Evolutionary conservation across 2,329 filamentous ascomycete species (phyloP), one percentile per base, ranked within the genome.

Genomic region (Fusarium lateritium): DNA sequence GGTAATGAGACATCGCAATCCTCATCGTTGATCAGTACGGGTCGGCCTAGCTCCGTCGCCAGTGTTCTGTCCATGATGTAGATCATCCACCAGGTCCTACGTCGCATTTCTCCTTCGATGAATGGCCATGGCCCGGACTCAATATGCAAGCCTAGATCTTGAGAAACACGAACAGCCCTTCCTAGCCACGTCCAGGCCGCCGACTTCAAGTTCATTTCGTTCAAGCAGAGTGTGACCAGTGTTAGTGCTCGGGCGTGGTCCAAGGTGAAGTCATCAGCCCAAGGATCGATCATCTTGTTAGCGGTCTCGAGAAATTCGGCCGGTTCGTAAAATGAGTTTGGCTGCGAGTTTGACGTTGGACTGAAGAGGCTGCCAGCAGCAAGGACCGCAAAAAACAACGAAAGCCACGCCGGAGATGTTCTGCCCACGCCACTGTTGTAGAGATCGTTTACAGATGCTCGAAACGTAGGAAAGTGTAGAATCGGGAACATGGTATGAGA

Each of bases 31-130:
- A 98, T 97, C 69, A 94, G 81, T 57, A 92, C 88, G 1, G 95
- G 94, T 51, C 92, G 89, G 10, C 93, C 92, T 34, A 94, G 85
- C 76, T 97, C 94, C 14, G 97, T 83, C 0, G 94, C 90, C 50
- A 97, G 82, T 26, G 92, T 86, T 66, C 94, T 89, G 80, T 99
- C 96, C 82, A 94, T 89, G 44, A 94, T 89, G 79, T 98, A 98
- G 58, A 97, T 88, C 15, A 93, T 89, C 94, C 96, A 99, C 95
- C 95, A 99, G 4, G 96, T 88, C 56, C 94, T 87, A 64, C 92
- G 89, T 56, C 94, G 89, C 89, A 95, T 94, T 79, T 98, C 95
- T 13, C 88, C 88, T 73, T 97, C 94, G 15, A 97, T 83, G 2
- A 89, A 85, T 3, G 92, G 86, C 85, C 91, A 94, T 1, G 90